These are phyloP conservation scores for Fusarium goolgardi DNA, from an alignment of 2,329 filamentous ascomycete genomes.

Conservation along the genomic window DNA sequence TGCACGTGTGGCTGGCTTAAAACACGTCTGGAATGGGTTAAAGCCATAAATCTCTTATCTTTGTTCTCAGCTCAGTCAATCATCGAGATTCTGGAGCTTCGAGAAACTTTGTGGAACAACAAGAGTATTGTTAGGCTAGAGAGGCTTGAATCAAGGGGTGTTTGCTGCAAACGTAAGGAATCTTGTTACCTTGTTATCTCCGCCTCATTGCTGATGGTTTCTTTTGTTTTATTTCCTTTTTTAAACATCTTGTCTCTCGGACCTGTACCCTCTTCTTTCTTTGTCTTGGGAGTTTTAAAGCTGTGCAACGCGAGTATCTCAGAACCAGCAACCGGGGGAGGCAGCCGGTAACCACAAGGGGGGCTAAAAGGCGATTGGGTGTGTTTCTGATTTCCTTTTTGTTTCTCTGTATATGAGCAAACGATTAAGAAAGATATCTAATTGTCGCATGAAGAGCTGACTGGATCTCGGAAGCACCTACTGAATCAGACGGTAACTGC, in stretches of 20 bases:
- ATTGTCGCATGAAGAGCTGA: background rate
- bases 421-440: background rate
- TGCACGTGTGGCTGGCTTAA: slow-evolving; percentile 37
- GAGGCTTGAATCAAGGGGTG: slow-evolving; percentile 3
- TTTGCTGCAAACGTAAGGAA: background rate
- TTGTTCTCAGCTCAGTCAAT: slow-evolving; percentile 4
- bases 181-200: slow-evolving; percentile 2
- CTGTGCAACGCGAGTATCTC: slow-evolving; percentile 13
- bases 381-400: slow-evolving; percentile 2
- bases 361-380: slow-evolving; percentile 25
- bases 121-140: background rate
- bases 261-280: slow-evolving; percentile 23
- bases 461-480: slow-evolving; percentile 14
- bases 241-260: slow-evolving; percentile 28
- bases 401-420: background rate
- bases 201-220: background rate
- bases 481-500: slow-evolving; percentile 12
- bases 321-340: slow-evolving; percentile 35
- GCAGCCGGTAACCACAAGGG: slow-evolving; percentile 15
- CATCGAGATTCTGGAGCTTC: slow-evolving; percentile 22
- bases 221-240: slow-evolving; percentile 16
- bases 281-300: slow-evolving; percentile 21
- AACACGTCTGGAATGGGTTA: slow-evolving; percentile 18
- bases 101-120: slow-evolving; percentile 28
- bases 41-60: slow-evolving; percentile 7